Conservation (phyloP, 495 filamentous ascomycete genomes). For the Halenospora varia region DNA sequence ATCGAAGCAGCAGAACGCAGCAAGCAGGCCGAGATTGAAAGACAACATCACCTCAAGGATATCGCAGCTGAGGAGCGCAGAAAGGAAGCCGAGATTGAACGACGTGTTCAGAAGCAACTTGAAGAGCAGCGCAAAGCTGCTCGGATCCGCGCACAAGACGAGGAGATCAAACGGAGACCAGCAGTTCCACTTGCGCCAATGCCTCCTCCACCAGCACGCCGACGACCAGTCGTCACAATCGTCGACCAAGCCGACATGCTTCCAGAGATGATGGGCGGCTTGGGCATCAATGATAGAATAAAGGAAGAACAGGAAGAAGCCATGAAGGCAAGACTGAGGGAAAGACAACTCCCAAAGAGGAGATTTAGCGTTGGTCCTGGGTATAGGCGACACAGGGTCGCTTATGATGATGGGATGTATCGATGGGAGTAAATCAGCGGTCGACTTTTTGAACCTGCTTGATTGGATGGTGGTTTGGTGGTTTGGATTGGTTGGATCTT, state of each 20-base stretch:
- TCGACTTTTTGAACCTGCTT: too few species aligned
- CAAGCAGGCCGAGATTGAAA: too few species aligned
- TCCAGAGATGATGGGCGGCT: conserved; percentile 7
- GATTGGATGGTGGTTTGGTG: too few species aligned
- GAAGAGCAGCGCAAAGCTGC: too few species aligned
- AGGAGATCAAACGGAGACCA: conserved; percentile 22
- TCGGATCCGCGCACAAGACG: conserved; percentile 19
- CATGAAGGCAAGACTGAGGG: conserved; percentile 17
- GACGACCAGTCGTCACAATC: conserved; percentile 9
- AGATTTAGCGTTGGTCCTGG: conserved; percentile 16
- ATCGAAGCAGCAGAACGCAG: not conserved
- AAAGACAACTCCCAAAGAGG: conserved; percentile 21
- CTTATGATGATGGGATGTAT: conserved; percentile 26
- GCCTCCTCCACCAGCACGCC: not conserved
- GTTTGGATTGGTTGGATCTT: too few species aligned
- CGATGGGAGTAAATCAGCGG: conserved; percentile 25
- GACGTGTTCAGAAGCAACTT: too few species aligned
- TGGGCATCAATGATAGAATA: not conserved
- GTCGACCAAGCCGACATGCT: too few species aligned
- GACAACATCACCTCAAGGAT: too few species aligned
- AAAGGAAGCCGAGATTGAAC: conserved; percentile 8
- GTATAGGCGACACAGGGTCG: conserved; percentile 14
- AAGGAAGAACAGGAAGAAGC: conserved; percentile 14
- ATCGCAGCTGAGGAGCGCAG: too few species aligned
- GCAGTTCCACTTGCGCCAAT: conserved; percentile 12